Evolutionary conservation across 768 basidiomycete genomes (phyloP), one percentile per base, ranked within the genome.

Genomic region (Mycena metata): DNA sequence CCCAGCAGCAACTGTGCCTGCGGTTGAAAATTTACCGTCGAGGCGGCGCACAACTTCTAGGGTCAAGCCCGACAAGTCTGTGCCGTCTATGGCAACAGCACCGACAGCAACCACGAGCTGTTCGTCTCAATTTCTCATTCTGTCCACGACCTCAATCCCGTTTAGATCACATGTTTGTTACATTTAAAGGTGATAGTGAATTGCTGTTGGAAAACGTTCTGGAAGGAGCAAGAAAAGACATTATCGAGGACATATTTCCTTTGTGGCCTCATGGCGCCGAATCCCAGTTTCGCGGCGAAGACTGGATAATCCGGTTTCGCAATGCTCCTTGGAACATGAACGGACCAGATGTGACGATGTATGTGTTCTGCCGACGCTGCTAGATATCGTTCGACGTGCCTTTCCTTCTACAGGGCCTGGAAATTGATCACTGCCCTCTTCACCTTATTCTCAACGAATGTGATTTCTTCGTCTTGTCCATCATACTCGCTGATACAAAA

Each of bases 91-190:
- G 21, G 30, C 41, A 24, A 24, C 47, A 46, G 13, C 39, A 15
- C 39, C 39, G 39, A 58, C 23, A 33, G 60, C n/a, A n/a, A n/a
- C 61, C 16, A 43, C 51, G 2, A 58, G 70, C 72, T 69, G 71
- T 73, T 68, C 19, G 70, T 72, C 39, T 43, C 39, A 39, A 50
- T 55, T n/a, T 68, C 30, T 51, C 16, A 49, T 54, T 36, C 9
- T 24, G 57, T 42, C 13, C 45, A 50, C 39, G 30, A 60, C 60
- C 60, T 42, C 42, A 71, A 35, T 59, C 55, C 56, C n/a, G 55
- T 71, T 42, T 55, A 94, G 92, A 88, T 70, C 91, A 94, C 74
- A 83, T 93, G 81, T 90, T 93, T 74, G 80, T 94, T 54, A 87
- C 90, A 24, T 88, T 94, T 72, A 84, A 85, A 66, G 86, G 88